phyloP scores from a whole-genome alignment of 2,329 filamentous ascomycete genomes.

The Fusarium penzigii region DNA sequence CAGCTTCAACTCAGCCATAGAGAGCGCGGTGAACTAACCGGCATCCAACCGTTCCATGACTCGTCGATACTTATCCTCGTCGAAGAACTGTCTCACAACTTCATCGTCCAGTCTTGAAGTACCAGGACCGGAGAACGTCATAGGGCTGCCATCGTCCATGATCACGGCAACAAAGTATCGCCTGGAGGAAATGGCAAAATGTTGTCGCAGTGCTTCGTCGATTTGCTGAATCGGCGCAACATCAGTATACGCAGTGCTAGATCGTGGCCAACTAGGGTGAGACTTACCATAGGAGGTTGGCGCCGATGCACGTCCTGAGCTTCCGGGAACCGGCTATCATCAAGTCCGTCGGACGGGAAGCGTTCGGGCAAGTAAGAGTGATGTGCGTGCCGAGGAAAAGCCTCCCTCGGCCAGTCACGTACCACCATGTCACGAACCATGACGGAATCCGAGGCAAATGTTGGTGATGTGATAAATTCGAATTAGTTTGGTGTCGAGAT shows the following conservation, averaged over 20 bases:
- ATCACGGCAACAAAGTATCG: slow-evolving; percentile 55
- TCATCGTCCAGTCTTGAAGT: slow-evolving; percentile 37
- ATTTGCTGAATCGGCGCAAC: slow-evolving; percentile 42
- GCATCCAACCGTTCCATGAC: slow-evolving; percentile 40
- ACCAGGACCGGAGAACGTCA: slow-evolving; percentile 48
- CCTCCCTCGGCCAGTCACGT: slow-evolving; percentile 41
- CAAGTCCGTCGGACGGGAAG: slow-evolving; percentile 29
- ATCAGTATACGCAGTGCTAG: too few species aligned
- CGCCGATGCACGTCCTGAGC: slow-evolving; percentile 37
- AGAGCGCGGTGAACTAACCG: slow-evolving; percentile 34
- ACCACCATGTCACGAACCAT: slow-evolving; percentile 36
- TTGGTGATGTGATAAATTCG: too few species aligned
- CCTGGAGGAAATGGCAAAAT: slow-evolving; percentile 53
- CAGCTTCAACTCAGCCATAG: slow-evolving; percentile 3
- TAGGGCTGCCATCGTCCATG: slow-evolving; percentile 47
- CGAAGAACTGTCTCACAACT: slow-evolving; percentile 48
- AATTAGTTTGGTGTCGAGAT: too few species aligned
- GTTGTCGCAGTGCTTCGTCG: slow-evolving; percentile 50
- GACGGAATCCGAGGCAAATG: too few species aligned
- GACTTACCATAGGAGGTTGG: slow-evolving; percentile 40
- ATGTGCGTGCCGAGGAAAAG: slow-evolving; percentile 36
- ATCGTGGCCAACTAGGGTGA: too few species aligned
- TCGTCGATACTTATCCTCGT: slow-evolving; percentile 43
- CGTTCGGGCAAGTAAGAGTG: slow-evolving; percentile 32
- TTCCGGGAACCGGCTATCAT: slow-evolving; percentile 39